Evolutionary conservation across 139 green algal genomes (phyloP).

Genomic region (Axilococcus clingmanii): DNA sequence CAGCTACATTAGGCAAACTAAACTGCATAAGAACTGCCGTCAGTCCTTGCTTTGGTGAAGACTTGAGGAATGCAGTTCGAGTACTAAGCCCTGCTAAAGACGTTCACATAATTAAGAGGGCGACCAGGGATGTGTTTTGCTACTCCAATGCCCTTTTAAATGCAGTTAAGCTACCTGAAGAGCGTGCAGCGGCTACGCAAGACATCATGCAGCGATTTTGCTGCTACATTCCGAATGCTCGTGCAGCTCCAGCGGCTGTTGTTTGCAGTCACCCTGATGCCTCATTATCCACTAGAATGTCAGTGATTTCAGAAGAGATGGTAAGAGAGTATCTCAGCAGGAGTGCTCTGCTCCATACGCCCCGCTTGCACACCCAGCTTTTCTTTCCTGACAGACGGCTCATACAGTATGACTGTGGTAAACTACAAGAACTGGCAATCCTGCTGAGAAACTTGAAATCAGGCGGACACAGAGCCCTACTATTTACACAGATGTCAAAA

Average conservation of each 20-base stretch:
- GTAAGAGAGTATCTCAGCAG: constrained; percentile 17
- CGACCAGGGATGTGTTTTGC: constrained; percentile 9
- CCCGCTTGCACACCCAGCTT: constrained; percentile 66
- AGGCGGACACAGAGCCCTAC: constrained; percentile 77
- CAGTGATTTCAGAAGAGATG: constrained; percentile 16
- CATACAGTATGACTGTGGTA: constrained; percentile 92
- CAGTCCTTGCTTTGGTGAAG: constrained; percentile 17
- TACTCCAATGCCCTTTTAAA: constrained; percentile 9
- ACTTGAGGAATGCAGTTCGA: constrained; percentile 15
- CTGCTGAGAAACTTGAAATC: constrained; percentile 74
- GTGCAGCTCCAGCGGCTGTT: constrained; percentile 35
- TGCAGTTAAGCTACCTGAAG: constrained; percentile 23
- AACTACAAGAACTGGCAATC: constrained; percentile 75
- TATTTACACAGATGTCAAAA: constrained; percentile 95
- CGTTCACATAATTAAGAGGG: constrained; percentile 11
- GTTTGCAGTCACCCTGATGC: constrained; percentile 40
- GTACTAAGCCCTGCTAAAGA: constrained; percentile 4
- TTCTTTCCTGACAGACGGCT: constrained; percentile 94
- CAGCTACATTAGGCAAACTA: constrained; percentile 13
- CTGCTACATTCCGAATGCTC: constrained; percentile 74
- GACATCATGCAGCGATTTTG: constrained; percentile 63
- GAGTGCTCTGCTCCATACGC: constrained; percentile 50
- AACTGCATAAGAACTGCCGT: constrained; percentile 6
- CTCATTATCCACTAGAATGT: constrained; percentile 21
- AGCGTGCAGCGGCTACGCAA: constrained; percentile 24